Conservation (phyloP, 2,329 filamentous ascomycete species). For the Capronia epimyces region DNA sequence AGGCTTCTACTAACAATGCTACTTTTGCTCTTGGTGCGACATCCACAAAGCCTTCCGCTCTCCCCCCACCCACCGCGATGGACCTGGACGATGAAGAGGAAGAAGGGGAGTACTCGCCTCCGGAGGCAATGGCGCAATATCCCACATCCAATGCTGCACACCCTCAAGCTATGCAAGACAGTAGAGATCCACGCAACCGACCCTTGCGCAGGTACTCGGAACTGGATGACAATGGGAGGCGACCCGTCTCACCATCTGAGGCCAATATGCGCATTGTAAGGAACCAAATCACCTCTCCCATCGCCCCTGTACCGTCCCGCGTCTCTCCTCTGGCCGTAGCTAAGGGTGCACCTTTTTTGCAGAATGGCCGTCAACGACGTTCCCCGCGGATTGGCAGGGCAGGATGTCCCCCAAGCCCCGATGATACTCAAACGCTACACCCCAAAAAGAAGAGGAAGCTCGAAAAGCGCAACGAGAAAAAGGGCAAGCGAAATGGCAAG, state of each 20-base stretch:
- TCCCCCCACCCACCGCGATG: conserved; percentile 9
- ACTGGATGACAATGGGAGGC: conserved; percentile 23
- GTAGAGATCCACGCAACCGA: conserved; percentile 26
- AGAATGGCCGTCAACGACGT: conserved; percentile 47
- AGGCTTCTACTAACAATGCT: conserved; percentile 4
- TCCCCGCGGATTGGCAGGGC: conserved; percentile 36
- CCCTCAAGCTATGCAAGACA: conserved; percentile 20
- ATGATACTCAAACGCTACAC: conserved; percentile 37
- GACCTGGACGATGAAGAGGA: conserved; percentile 36
- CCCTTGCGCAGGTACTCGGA: conserved; percentile 29
- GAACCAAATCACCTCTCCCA: conserved; percentile 66
- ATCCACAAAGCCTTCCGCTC: not conserved
- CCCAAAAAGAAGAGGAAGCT: conserved; percentile 50
- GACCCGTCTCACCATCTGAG: conserved; percentile 22
- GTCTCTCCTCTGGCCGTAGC: conserved; percentile 54
- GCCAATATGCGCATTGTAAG: conserved; percentile 60
- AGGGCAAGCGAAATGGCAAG: conserved; percentile 31
- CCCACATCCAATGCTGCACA: conserved; percentile 23
- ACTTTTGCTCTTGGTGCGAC: conserved; percentile 1
- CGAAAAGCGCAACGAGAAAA: conserved; percentile 35
- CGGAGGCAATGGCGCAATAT: conserved; percentile 39
- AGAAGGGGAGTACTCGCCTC: conserved; percentile 47
- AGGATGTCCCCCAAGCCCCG: conserved; percentile 34
- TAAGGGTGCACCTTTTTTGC: conserved; percentile 51
- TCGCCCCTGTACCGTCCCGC: conserved; percentile 70